phyloP scores from a whole-genome alignment of 225 moss, liverwort and hornwort species.

The Physcomitrium patens region DNA sequence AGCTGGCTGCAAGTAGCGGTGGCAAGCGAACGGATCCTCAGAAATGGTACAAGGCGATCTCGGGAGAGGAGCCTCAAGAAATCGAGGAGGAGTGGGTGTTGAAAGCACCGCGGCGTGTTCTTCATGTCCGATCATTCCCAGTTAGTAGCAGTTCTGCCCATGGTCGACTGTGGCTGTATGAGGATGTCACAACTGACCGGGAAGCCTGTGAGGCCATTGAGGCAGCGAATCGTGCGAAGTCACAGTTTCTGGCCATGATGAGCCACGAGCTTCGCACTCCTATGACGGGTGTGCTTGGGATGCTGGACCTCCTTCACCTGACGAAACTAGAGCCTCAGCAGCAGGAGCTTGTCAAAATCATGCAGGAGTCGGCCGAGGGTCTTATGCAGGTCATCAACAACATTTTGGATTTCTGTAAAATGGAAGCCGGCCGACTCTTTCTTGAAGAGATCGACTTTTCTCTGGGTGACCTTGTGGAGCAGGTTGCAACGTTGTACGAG shows the following conservation, averaged over 20 bases:
- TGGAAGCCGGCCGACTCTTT: slow-evolving; percentile 84
- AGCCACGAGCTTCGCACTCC: slow-evolving; percentile 96
- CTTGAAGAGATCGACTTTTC: slow-evolving; percentile 95
- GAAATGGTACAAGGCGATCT: slow-evolving; percentile 51
- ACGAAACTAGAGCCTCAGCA: slow-evolving; percentile 74
- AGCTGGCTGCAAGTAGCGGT: slow-evolving; percentile 65
- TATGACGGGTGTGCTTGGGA: slow-evolving; percentile 98
- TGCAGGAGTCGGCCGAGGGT: slow-evolving; percentile 95
- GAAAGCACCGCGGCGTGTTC: slow-evolving; percentile 70
- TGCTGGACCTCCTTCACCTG: slow-evolving; percentile 85
- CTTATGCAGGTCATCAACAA: slow-evolving; percentile 97
- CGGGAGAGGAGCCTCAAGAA: slow-evolving; percentile 63
- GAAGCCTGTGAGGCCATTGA: slow-evolving; percentile 76
- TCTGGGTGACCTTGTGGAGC: slow-evolving; percentile 70
- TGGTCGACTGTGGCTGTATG: slow-evolving; percentile 91
- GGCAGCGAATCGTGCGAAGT: slow-evolving; percentile 79
- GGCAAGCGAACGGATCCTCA: slow-evolving; percentile 85
- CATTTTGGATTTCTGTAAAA: slow-evolving; percentile 92
- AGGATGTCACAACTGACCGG: slow-evolving; percentile 74
- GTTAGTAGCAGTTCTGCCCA: slow-evolving; percentile 73
- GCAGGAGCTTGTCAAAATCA: slow-evolving; percentile 77
- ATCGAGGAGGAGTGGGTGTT: slow-evolving; percentile 92
- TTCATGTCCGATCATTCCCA: slow-evolving; percentile 86
- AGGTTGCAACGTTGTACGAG: slow-evolving; percentile 68
- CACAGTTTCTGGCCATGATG: slow-evolving; percentile 97